phyloP scores from a whole-genome alignment of 345 rosid genomes.

The Corchorus capsularis region DNA sequence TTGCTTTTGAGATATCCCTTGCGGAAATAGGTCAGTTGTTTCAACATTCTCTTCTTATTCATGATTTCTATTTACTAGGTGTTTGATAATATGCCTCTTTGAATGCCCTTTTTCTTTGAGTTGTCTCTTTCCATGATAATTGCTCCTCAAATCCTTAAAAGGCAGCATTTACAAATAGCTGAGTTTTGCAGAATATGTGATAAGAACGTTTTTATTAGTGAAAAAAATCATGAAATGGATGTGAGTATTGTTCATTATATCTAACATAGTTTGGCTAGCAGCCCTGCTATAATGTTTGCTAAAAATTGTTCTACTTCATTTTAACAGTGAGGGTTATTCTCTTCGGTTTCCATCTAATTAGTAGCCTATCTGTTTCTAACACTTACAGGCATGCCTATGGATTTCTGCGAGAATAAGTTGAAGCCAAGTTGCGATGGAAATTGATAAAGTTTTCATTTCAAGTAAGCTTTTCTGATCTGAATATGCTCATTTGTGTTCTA shows the following conservation, averaged over 20 bases:
- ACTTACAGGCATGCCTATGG: constrained; percentile 51
- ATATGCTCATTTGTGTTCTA: background rate
- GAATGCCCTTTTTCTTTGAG: too few species aligned
- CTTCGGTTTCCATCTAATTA: constrained; percentile 30
- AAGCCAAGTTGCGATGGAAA: constrained; percentile 28
- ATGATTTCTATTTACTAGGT: too few species aligned
- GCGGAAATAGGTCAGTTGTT: too few species aligned
- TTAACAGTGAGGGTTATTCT: constrained; percentile 54
- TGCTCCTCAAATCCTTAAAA: too few species aligned
- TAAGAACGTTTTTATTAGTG: too few species aligned
- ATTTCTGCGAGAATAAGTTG: constrained; percentile 35
- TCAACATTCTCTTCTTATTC: too few species aligned
- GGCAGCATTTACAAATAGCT: too few species aligned
- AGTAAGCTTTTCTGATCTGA: constrained; percentile 24
- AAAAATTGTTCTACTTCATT: background rate
- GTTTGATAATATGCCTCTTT: too few species aligned
- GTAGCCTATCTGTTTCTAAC: constrained; percentile 6
- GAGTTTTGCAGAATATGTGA: too few species aligned
- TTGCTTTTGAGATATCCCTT: too few species aligned
- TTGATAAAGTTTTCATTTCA: constrained; percentile 51
- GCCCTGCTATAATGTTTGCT: constrained; percentile 13
- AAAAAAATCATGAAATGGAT: too few species aligned
- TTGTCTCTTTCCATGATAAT: too few species aligned
- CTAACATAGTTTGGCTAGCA: constrained; percentile 6
- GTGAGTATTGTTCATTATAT: constrained; percentile 34